Base-by-base conservation (phyloP, 352 stramenopile species). In the Pythium volutum region DNA sequence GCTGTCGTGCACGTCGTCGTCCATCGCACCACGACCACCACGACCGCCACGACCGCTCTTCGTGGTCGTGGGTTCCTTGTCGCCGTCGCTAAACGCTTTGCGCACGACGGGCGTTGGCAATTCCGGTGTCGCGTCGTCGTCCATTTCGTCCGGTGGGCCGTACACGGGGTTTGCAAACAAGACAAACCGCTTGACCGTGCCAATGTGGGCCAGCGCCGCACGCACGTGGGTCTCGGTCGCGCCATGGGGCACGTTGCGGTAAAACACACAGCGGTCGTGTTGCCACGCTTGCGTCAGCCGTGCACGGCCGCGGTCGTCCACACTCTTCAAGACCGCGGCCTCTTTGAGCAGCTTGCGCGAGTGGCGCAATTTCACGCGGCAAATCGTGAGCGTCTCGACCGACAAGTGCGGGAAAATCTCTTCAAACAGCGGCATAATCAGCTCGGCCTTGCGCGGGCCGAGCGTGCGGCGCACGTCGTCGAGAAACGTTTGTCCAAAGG, bases 311-410 rank as follows among this genome's bases (percentile, higher is more conserved):
- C 48, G 45, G 4, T 83, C 73, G 39, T 81, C 75, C 8, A 90
- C n/a, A 27, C 70, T 67, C 55, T 75, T 45, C 5, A 91, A 48
- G 5, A 53, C 70, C 23, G 76, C 81, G 27, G 74, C 67, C 26
- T 82, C 80, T 20, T 75, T 81, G 38, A 91, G 46, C 31, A 89
- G 62, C 53, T 89, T 91, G 26, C 76, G 51, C 23, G 82, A 81
- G 64, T 92, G 83, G 39, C 81, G 84, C 43, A 87, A 52, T 62
- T 90, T 89, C 36, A 95, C 77, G 47, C 84, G 81, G 52, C 83
- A 95, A 42, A 95, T 93, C 45, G 81, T 95, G 33, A 95, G 74
- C 60, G 82, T 92, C 64, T 95, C 86, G 34, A 95, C 76, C 27
- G 86, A 93, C 48, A 95, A 51, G 41, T 93, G 79, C 59, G 84